Base-by-base conservation (phyloP, 805 yeast genomes). In the Teunomyces tritomae region DNA sequence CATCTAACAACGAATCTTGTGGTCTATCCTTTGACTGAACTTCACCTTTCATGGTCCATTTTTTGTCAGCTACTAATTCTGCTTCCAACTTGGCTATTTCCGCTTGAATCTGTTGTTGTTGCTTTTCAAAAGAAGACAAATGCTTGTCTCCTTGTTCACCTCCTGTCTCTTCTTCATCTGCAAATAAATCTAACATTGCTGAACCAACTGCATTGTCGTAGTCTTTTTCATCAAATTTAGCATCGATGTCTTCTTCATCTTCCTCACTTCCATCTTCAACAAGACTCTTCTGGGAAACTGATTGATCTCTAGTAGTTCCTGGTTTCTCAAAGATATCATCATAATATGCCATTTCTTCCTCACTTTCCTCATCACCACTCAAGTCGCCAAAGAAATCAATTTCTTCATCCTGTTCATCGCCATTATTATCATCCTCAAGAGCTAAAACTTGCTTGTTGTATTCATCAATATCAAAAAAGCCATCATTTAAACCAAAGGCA, bases 11-110 rank as follows among this genome's bases (percentile, higher is more conserved):
- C 1, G 97, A 85, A 70, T 94, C 97, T 39, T 75, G 73, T 6
- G 96, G 96, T 62, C 99, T 78, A 55, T 85, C 86, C 52, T 78
- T 82, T 1, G 90, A 87, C 49, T 79, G 78, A 1, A 89, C 90
- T 68, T 94, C 99, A 68, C 99, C 99, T 58, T 84, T 86, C 80
- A 92, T 77, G 6, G 96, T 83, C 99, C 99, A 92, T 58, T 83
- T 83, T 71, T 94, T 92, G 49, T 86, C 92, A 3, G 91, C 94
- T 28, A 92, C 83, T 13, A 94, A 84, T 63, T 91, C 97, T 39
- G 83, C 81, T 68, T 92, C 99, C 43, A 91, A 73, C 56, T 79
- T 76, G 30, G 79, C 79, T 51, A 94, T 94, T 66, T 94, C 96
- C 30, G 78, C 76, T 58, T 84, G 87, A 24, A 94, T 73, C 50